Base-by-base conservation (phyloP, 2,329 filamentous ascomycete genomes). In the Bipolaris oryzae region DNA sequence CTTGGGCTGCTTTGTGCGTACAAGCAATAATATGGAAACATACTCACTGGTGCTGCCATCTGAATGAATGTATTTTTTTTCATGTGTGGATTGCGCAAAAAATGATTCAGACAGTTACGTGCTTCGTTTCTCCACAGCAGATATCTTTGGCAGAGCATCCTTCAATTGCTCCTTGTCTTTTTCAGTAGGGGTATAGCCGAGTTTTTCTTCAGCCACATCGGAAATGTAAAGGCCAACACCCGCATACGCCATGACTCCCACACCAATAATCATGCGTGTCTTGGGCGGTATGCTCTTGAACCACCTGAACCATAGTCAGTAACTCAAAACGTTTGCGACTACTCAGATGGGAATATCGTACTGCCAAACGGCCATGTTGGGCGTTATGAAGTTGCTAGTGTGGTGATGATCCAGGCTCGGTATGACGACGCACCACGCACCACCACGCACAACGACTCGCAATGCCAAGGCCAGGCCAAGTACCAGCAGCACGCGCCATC, bases 161-260 rank as follows among this genome's bases (percentile, higher is more conserved):
- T 85, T 81, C 60, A 96, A 74, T 11, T 84, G 84, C 57, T 87
- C 85, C 73, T 86, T 88, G 71, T 96, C 92, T 69, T 89, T 81
- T 60, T 91, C 87, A 0, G 87, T 89, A 1, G 92, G 85, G 37
- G 84, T 87, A 74, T 91, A 84, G 6, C 89, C 90, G 58, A 93
- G 83, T 39, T 83, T 86, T 71, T 89, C 84, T 77, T 94, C 92
- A 15, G 89, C 86, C 55, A 82, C 82, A 71, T 94, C 89, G 5
- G 89, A 87, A 16, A 90, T 71, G 71, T 89, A 88, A n/a, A 95
- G 82, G 15, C 91, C 93, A 38, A 86, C 79, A 38, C 81, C 79
- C 13, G 91, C 91, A 85, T 92, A 96, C 33, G 85, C 85, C 70
- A 96, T 86, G 63, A 96, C 78, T 66, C 87, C 89, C 46, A 87